A percentile compares a stretch with the other conserved stretches of the same genome.
These are phyloP conservation scores for Luzula sylvatica DNA, from an alignment of 176 grass and related monocot genomes.

Conservation along the genomic window DNA sequence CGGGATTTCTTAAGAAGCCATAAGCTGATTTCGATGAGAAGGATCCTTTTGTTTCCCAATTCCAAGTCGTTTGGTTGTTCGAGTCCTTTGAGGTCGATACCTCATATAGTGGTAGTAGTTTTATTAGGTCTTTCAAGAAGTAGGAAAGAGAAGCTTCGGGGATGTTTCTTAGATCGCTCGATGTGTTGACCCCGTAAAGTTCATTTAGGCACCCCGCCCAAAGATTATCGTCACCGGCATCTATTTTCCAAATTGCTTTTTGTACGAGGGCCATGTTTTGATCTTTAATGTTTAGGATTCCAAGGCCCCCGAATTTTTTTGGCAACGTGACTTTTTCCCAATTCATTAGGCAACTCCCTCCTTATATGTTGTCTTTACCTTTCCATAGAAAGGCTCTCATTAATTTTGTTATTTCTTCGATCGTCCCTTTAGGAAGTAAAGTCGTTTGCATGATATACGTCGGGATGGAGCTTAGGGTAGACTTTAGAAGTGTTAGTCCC, in stretches of 20 bases:
- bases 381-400: neutral
- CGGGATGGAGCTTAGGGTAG: neutral
- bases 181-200: too few relatives aligned
- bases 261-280: neutral
- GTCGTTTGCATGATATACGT: neutral
- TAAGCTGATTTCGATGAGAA: too few relatives aligned
- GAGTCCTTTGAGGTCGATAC: too few relatives aligned
- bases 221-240: neutral
- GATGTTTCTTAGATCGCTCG: too few relatives aligned
- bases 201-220: too few relatives aligned
- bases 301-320: neutral
- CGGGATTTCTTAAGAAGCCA: too few relatives aligned
- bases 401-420: neutral
- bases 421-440: neutral
- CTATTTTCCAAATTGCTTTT: neutral
- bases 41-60: too few relatives aligned
- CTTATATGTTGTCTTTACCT: neutral
- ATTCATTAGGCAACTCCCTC: neutral
- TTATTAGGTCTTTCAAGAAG: too few relatives aligned
- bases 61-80: too few relatives aligned
- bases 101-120: too few relatives aligned
- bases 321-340: neutral
- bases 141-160: too few relatives aligned
- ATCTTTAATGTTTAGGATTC: neutral
- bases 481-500: neutral